Percentiles rank a stretch among this genome's conserved stretches.
Evolutionary conservation across 1,284 basidiomycete species (phyloP).

Genomic region (Erythrobasidium hasegawianum): DNA sequence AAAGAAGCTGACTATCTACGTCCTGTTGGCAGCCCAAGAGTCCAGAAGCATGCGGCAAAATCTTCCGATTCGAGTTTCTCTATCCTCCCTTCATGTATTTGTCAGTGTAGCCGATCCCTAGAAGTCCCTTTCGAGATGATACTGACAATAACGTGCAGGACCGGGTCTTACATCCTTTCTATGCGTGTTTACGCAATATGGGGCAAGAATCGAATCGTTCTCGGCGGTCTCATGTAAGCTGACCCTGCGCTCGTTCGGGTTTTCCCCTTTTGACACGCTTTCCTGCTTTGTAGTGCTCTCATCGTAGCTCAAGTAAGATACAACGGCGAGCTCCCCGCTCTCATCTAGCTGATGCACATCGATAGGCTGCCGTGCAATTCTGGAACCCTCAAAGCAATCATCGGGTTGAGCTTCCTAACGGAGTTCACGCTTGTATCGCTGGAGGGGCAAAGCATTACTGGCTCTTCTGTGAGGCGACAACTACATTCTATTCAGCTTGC

Average conservation of each 20-base stretch:
- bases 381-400: slow-evolving; percentile 1
- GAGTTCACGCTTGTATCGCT: not conserved
- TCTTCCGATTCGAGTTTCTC: not conserved
- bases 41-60: not conserved
- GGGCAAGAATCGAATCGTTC: not conserved
- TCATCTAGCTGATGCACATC: not conserved
- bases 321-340: no score
- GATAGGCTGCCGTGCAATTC: slow-evolving; percentile 1
- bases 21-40: not conserved
- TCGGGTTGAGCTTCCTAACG: not conserved
- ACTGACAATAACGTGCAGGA: not conserved
- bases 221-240: not conserved
- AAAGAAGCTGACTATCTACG: no score
- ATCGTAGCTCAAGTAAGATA: not conserved
- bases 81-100: not conserved
- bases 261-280: not conserved
- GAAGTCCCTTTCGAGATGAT: not conserved
- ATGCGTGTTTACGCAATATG: slow-evolving; percentile 1
- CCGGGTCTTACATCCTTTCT: not conserved
- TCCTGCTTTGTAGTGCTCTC: not conserved
- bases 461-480: not conserved
- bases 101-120: not conserved
- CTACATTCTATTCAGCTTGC: not conserved
- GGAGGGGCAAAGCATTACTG: not conserved
- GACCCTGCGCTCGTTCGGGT: not conserved